These are phyloP conservation scores for Penicilliopsis zonata DNA, from an alignment of 495 filamentous ascomycete genomes.

Conservation along the genomic window DNA sequence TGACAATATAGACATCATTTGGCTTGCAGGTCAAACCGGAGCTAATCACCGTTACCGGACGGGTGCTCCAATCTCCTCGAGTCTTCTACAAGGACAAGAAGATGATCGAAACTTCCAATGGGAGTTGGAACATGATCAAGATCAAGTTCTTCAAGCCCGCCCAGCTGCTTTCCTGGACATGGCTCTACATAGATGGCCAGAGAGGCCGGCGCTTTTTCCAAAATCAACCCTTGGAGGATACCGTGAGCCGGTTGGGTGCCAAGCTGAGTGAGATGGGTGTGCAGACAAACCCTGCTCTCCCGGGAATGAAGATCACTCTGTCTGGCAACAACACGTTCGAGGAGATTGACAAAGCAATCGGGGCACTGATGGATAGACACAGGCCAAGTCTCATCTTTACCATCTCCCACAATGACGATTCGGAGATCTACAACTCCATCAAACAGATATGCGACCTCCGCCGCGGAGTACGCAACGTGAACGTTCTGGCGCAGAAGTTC, in stretches of 20 bases:
- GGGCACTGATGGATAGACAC: constrained; percentile 15
- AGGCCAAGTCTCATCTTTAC: constrained; percentile 46
- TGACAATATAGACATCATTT: constrained; percentile 32
- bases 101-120: constrained; percentile 12
- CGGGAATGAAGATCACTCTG: constrained; percentile 8
- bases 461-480: constrained; percentile 54
- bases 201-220: constrained; percentile 1
- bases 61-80: constrained; percentile 43
- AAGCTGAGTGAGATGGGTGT: constrained; percentile 22
- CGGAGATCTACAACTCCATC: constrained; percentile 49
- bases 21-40: constrained; percentile 39
- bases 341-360: constrained; percentile 15
- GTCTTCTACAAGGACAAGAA: constrained; percentile 36
- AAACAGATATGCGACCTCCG: constrained; percentile 56
- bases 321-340: constrained; percentile 5
- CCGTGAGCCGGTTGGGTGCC: constrained; percentile 7
- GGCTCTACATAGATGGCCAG: constrained; percentile 9
- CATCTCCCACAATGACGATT: constrained; percentile 40
- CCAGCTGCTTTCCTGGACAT: constrained; percentile 28
- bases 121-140: constrained; percentile 45
- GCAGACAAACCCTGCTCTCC: constrained; percentile 3
- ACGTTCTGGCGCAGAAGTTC: constrained; percentile 43
- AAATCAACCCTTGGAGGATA: background rate
- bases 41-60: constrained; percentile 53
- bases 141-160: constrained; percentile 28